A percentile compares a stretch with the other conserved stretches of the same genome.
These are phyloP conservation scores for Aureobasidium sp. DNA, from an alignment of 2,329 filamentous ascomycete genomes.

Conservation along the genomic window DNA sequence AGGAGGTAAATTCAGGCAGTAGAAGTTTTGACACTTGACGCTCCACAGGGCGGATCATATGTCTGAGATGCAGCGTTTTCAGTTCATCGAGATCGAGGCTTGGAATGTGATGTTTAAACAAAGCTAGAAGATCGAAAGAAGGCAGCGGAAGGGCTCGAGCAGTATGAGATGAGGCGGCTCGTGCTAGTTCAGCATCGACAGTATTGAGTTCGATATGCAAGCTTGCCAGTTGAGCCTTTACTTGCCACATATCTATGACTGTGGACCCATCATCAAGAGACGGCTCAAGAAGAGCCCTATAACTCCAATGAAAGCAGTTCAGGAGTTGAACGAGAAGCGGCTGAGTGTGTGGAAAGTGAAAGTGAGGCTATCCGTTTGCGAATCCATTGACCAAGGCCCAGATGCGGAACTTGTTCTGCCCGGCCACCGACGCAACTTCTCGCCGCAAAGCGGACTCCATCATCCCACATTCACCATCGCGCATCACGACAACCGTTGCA, in stretches of 20 bases:
- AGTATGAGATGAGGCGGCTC: neutral
- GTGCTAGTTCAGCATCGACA: neutral
- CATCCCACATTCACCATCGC: neutral
- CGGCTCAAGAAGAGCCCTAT: too few relatives aligned
- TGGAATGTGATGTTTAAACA: neutral
- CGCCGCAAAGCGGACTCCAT: neutral
- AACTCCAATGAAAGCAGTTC: neutral
- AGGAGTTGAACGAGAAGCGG: too few relatives aligned
- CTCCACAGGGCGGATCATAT: neutral
- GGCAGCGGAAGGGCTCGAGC: neutral
- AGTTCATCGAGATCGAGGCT: neutral
- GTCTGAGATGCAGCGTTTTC: constrained; percentile 1
- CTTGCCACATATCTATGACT: neutral
- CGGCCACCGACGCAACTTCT: neutral
- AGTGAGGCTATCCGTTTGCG: neutral
- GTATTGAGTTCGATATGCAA: neutral
- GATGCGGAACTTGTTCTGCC: neutral
- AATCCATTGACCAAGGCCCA: neutral
- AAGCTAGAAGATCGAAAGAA: neutral
- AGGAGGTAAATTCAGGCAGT: neutral
- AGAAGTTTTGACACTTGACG: neutral
- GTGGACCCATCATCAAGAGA: neutral
- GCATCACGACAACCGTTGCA: neutral
- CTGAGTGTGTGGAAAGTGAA: neutral
- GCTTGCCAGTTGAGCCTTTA: neutral